Percentiles rank a stretch among this genome's conserved stretches.
These are phyloP conservation scores for Chamaecrista fasciculata DNA, from an alignment of 306 rosid genomes.

Conservation along the genomic window DNA sequence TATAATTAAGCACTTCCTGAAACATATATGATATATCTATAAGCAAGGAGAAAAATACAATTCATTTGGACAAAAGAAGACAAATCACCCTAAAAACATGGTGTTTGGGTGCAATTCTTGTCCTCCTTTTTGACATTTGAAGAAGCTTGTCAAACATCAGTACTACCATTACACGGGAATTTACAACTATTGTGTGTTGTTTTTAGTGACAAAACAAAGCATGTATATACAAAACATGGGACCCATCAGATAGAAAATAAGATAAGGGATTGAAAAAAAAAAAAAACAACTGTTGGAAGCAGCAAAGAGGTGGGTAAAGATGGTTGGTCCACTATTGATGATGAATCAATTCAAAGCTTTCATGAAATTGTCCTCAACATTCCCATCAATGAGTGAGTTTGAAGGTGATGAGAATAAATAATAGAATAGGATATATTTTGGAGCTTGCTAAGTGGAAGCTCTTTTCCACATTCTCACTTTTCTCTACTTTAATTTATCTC, in stretches of 20 bases:
- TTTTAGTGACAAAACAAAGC: background rate
- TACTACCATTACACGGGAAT: background rate
- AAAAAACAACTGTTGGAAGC: no score
- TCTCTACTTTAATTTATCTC: no score
- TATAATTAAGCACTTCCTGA: background rate
- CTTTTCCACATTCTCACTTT: no score
- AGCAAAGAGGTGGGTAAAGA: conserved; percentile 14
- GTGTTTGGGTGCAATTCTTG: background rate
- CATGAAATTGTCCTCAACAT: background rate
- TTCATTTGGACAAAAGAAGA: background rate
- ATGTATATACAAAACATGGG: background rate
- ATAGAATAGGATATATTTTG: background rate
- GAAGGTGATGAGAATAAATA: background rate
- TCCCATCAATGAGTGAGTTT: conserved; percentile 22
- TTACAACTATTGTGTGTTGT: background rate
- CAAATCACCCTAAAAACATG: conserved; percentile 17
- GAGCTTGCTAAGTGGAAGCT: conserved; percentile 12
- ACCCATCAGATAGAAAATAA: background rate
- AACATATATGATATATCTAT: no score
- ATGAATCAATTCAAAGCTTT: conserved; percentile 18
- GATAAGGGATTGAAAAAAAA: conserved; percentile 16
- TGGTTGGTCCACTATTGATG: conserved; percentile 16
- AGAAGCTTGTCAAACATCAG: background rate
- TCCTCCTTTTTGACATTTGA: background rate
- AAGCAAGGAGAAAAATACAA: background rate